These are phyloP conservation scores for Sporothrix pseudoabietina DNA, from an alignment of 2,329 filamentous ascomycete genomes.

Conservation along the genomic window DNA sequence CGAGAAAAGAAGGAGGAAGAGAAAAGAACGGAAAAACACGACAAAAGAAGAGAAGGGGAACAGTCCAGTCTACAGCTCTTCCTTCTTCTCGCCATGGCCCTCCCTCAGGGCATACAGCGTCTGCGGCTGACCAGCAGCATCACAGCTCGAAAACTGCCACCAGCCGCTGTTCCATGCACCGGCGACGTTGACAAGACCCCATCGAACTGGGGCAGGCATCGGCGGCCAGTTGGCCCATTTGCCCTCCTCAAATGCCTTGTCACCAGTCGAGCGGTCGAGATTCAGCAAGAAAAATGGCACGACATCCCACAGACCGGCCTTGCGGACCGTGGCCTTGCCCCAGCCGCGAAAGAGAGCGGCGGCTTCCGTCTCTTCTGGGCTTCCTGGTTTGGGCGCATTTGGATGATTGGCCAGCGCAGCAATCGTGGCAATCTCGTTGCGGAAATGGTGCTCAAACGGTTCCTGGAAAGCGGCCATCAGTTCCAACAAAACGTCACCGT, in stretches of 20 bases:
- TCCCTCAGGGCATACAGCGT: conserved; percentile 54
- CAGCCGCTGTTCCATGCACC: conserved; percentile 58
- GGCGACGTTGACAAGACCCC: conserved; percentile 61
- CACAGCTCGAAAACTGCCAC: conserved; percentile 69
- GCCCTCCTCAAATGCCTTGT: conserved; percentile 52
- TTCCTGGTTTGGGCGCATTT: conserved; percentile 52
- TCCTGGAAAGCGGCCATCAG: conserved; percentile 56
- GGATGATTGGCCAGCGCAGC: conserved; percentile 53
- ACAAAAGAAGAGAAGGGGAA: neutral
- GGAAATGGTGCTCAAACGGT: conserved; percentile 58
- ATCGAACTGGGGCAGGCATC: conserved; percentile 62
- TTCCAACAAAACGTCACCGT: conserved; percentile 48
- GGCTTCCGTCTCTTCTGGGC: conserved; percentile 50
- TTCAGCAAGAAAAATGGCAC: conserved; percentile 68
- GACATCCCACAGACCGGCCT: conserved; percentile 60
- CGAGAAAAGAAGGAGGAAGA: neutral
- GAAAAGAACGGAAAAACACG: neutral
- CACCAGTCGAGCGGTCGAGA: conserved; percentile 55
- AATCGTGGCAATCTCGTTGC: conserved; percentile 58
- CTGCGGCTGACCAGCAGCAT: conserved; percentile 54
- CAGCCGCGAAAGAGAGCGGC: conserved; percentile 58
- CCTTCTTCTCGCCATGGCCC: neutral
- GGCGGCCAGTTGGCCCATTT: conserved; percentile 65
- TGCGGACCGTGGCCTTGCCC: conserved; percentile 65
- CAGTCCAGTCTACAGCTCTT: conserved; percentile 27